Conservation (phyloP, 805 yeast genomes). For the Candida insectalens region DNA sequence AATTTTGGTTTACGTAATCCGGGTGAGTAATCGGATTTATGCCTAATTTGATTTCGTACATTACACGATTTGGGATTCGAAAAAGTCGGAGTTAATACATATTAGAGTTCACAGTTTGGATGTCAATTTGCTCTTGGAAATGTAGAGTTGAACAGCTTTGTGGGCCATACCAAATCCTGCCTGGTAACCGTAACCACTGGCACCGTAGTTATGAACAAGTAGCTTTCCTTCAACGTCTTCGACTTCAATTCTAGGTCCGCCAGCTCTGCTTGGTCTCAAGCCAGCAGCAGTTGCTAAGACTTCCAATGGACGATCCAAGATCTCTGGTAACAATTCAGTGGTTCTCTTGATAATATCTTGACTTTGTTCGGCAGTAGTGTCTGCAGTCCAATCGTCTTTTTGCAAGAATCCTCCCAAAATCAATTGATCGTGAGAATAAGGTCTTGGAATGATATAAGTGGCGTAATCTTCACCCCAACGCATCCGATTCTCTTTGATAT, state of each 20-base stretch:
- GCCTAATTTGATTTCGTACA: no score
- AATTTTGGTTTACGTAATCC: no score
- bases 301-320: conserved; percentile 34
- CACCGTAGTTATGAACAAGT: conserved; percentile 66
- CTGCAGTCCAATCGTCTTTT: conserved; percentile 50
- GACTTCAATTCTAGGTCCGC: conserved; percentile 63
- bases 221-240: conserved; percentile 34
- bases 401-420: conserved; percentile 72
- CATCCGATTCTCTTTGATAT: conserved; percentile 46
- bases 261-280: conserved; percentile 64
- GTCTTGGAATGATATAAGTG: conserved; percentile 68
- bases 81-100: no score
- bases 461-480: conserved; percentile 54
- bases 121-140: conserved; percentile 4
- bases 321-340: conserved; percentile 38
- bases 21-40: no score
- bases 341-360: conserved; percentile 55
- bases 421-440: conserved; percentile 53
- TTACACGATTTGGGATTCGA: no score
- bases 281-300: conserved; percentile 64
- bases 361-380: conserved; percentile 47
- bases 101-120: conserved; percentile 4
- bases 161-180: conserved; percentile 55
- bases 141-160: conserved; percentile 31
- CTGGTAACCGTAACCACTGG: conserved; percentile 58